These are phyloP conservation scores for Bisporella sp. DNA, from an alignment of 2,329 filamentous ascomycete genomes.

Conservation along the genomic window DNA sequence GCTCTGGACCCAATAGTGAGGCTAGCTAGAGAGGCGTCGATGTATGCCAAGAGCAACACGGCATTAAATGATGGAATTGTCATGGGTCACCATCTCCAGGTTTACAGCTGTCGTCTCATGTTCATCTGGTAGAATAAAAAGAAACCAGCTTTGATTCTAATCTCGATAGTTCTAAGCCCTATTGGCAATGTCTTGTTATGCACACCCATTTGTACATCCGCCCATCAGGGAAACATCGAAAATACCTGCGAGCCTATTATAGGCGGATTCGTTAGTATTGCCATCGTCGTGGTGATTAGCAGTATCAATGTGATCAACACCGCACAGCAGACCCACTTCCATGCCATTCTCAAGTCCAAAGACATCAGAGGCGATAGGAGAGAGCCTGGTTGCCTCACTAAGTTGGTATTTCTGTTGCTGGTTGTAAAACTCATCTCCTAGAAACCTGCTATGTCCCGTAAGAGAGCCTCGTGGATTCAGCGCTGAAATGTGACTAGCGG, in stretches of 20 bases:
- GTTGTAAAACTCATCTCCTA: background rate
- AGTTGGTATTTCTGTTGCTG: background rate
- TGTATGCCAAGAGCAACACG: no score
- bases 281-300: background rate
- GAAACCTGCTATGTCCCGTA: background rate
- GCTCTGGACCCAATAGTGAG: no score
- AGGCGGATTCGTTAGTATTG: background rate
- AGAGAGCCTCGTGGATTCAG: background rate
- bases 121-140: background rate
- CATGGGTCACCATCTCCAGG: background rate
- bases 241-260: background rate
- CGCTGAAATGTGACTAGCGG: background rate
- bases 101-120: background rate
- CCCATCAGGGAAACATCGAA: background rate
- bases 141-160: background rate
- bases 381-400: background rate
- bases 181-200: background rate
- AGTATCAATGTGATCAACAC: background rate
- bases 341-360: background rate
- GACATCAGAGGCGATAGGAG: background rate
- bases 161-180: background rate
- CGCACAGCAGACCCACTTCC: background rate
- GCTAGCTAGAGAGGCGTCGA: no score
- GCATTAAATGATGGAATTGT: conserved; percentile 2
- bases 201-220: background rate